These are phyloP conservation scores for Globisporangium iwayamae DNA, from an alignment of 352 stramenopile genomes.

Conservation along the genomic window DNA sequence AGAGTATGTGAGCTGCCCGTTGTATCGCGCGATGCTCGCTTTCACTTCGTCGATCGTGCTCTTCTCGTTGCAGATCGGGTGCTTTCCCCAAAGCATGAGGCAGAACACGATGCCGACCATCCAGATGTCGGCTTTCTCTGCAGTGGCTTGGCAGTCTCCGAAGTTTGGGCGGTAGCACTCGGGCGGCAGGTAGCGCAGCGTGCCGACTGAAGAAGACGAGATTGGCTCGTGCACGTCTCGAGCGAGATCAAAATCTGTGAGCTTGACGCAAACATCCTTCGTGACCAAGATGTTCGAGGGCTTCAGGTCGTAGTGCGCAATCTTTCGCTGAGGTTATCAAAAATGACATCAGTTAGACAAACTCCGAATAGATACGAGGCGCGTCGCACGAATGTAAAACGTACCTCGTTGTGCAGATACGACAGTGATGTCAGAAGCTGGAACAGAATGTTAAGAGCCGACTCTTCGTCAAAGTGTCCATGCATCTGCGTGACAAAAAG, in stretches of 20 bases:
- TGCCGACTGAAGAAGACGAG: constrained; percentile 62
- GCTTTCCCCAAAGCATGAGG: constrained; percentile 75
- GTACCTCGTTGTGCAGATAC: constrained; percentile 73
- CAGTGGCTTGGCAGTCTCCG: constrained; percentile 54
- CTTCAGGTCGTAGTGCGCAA: constrained; percentile 94
- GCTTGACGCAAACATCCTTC: constrained; percentile 76
- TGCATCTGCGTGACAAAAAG: constrained; percentile 31
- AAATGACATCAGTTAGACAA: background rate
- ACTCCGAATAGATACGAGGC: constrained; percentile 3
- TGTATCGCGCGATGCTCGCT: constrained; percentile 24
- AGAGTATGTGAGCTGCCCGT: constrained; percentile 29
- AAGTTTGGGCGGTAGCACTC: constrained; percentile 66
- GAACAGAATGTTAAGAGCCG: constrained; percentile 56
- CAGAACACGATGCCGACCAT: constrained; percentile 79
- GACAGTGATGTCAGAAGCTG: constrained; percentile 63
- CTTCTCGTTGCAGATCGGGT: constrained; percentile 66
- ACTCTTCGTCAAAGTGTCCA: constrained; percentile 55
- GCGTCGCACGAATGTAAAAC: constrained; percentile 7
- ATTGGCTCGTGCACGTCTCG: constrained; percentile 55
- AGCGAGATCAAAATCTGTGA: constrained; percentile 91
- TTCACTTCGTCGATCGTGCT: constrained; percentile 47
- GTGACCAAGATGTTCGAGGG: constrained; percentile 96
- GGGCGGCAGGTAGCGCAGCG: constrained; percentile 67
- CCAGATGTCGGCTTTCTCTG: constrained; percentile 81
- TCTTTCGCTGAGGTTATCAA: constrained; percentile 39